These are phyloP conservation scores for Apiospora arundinis DNA, from an alignment of 2,329 filamentous ascomycete genomes.

Conservation along the genomic window DNA sequence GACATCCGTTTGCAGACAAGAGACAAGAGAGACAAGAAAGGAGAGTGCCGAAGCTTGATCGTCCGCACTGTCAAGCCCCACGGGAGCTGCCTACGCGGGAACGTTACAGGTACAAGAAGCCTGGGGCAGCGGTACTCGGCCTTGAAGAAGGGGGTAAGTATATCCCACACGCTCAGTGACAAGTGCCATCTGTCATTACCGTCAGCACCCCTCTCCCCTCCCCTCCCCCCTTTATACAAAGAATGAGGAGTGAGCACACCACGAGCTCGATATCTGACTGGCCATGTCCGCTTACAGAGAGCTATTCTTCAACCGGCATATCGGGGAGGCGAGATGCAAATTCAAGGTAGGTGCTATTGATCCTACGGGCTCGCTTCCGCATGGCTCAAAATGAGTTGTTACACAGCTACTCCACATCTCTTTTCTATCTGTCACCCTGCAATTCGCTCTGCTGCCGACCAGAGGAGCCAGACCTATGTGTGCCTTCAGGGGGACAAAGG, in stretches of 20 bases:
- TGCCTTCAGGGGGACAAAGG: not conserved
- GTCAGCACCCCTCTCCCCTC: not conserved
- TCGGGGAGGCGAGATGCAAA: conserved; percentile 10
- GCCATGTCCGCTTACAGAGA: not conserved
- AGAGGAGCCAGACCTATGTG: not conserved
- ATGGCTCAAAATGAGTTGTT: not conserved
- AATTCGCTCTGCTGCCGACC: not conserved
- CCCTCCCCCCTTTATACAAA: not conserved
- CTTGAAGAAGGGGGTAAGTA: not conserved
- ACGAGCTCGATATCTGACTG: not conserved
- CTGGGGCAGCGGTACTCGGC: not conserved
- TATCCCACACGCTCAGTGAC: not conserved
- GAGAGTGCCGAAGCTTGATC: not conserved
- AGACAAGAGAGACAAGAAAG: not conserved
- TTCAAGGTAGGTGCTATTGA: conserved; percentile 16
- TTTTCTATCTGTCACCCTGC: conserved; percentile 16
- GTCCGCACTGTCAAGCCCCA: conserved; percentile 3
- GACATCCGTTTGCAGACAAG: conserved; percentile 9
- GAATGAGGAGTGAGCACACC: not conserved
- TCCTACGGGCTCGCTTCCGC: conserved; percentile 13
- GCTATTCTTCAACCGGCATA: conserved; percentile 16
- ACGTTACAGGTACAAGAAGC: not conserved
- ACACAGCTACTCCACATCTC: conserved; percentile 7
- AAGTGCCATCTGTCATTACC: not conserved
- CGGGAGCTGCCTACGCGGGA: not conserved